Evolutionary conservation across 257 asterid species (phyloP).

Genomic region (Solanum clarkiae): DNA sequence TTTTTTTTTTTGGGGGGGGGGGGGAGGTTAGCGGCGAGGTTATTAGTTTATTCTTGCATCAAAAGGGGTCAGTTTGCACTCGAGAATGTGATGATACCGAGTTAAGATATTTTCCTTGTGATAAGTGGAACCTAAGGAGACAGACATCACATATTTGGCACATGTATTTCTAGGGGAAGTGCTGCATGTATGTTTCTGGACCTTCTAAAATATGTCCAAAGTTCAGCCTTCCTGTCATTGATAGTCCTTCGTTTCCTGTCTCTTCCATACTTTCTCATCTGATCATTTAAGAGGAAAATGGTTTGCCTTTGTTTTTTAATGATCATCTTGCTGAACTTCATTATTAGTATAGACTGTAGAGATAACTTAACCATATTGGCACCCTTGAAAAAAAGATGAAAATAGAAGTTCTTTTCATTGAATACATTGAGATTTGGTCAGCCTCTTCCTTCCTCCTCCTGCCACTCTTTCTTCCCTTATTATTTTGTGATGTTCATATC

Average conservation of each 20-base stretch:
- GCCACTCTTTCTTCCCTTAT: neutral
- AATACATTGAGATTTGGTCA: neutral
- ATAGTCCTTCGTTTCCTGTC: neutral
- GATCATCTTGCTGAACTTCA: neutral
- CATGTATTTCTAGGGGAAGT: neutral
- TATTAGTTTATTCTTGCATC: neutral
- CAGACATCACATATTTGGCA: neutral
- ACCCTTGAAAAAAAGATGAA: neutral
- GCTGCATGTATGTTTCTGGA: neutral
- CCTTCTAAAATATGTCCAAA: neutral
- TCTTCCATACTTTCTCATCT: neutral
- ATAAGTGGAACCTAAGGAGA: neutral
- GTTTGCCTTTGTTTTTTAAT: neutral
- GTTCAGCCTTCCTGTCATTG: neutral
- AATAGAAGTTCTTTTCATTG: neutral
- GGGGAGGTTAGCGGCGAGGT: neutral
- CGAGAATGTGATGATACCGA: neutral
- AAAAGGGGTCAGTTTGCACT: neutral
- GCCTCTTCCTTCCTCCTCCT: neutral
- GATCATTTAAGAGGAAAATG: neutral
- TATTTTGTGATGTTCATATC: neutral
- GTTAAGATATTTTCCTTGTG: neutral
- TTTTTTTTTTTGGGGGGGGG: too few species aligned
- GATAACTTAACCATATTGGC: neutral
- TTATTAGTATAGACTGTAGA: neutral